These are phyloP conservation scores for Blepharisma undulans DNA, from an alignment of 169 alveolate species.

Conservation along the genomic window DNA sequence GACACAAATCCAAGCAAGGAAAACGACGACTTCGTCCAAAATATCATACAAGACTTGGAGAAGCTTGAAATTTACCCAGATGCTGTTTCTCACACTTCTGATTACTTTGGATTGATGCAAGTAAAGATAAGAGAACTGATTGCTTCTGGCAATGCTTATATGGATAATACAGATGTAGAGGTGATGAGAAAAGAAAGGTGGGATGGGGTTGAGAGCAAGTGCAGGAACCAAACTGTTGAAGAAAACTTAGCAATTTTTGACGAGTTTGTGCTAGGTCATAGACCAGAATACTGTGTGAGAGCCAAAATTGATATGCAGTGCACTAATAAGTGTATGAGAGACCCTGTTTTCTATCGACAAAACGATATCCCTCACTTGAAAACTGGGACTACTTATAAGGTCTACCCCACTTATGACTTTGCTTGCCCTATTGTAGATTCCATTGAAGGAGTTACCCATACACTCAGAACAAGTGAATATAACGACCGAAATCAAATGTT, in stretches of 20 bases:
- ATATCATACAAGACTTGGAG: slow-evolving; percentile 91
- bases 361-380: slow-evolving; percentile 93
- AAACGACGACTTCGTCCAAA: slow-evolving; percentile 93
- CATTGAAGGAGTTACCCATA: slow-evolving; percentile 97
- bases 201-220: slow-evolving; percentile 91
- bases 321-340: slow-evolving; percentile 96
- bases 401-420: slow-evolving; percentile 99
- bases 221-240: slow-evolving; percentile 88
- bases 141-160: slow-evolving; percentile 91
- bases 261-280: slow-evolving; percentile 70
- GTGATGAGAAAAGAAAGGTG: slow-evolving; percentile 96
- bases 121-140: slow-evolving; percentile 88
- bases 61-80: slow-evolving; percentile 90
- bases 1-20: slow-evolving; percentile 98
- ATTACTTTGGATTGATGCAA: slow-evolving; percentile 91
- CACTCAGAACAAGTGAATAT: slow-evolving; percentile 97
- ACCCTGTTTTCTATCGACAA: slow-evolving; percentile 97
- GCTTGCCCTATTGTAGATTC: slow-evolving; percentile 99
- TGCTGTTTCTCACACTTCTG: slow-evolving; percentile 93
- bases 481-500: slow-evolving; percentile 96
- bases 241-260: slow-evolving; percentile 90
- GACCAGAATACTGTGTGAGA: slow-evolving; percentile 94
- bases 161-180: slow-evolving; percentile 96
- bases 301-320: slow-evolving; percentile 96
- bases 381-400: slow-evolving; percentile 93